A percentile compares a stretch with the other conserved stretches of the same genome.
Conservation (phyloP, 1,284 basidiomycete genomes). For the Tetrapyrgos nigripes region DNA sequence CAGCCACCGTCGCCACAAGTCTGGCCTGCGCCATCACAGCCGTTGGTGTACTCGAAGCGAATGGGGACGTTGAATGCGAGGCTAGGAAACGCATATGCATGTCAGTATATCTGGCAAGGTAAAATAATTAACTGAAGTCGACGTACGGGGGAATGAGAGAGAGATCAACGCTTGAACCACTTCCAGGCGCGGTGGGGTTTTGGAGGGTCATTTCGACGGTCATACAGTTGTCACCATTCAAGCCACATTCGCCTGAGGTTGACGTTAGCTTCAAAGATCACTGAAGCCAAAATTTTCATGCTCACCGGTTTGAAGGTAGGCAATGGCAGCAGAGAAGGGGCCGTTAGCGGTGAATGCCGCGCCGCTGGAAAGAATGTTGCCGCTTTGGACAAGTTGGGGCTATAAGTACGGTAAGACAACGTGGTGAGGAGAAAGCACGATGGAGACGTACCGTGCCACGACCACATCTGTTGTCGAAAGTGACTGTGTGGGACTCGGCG, state of each 20-base stretch:
- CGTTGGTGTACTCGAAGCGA: constrained; percentile 2
- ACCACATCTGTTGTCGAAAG: background rate
- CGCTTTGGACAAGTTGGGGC: background rate
- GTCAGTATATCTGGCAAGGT: background rate
- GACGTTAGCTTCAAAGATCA: too few relatives aligned
- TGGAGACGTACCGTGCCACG: background rate
- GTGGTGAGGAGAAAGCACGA: background rate
- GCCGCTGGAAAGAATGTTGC: background rate
- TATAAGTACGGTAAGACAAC: background rate
- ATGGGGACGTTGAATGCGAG: constrained; percentile 2
- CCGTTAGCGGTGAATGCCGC: background rate
- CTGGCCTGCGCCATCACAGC: constrained; percentile 3
- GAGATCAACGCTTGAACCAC: constrained; percentile 4
- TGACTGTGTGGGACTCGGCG: constrained; percentile 5
- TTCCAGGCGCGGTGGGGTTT: constrained; percentile 5
- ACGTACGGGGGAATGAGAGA: constrained; percentile 9
- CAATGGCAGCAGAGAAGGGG: constrained; percentile 1
- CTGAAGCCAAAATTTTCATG: too few relatives aligned
- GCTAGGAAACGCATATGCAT: background rate
- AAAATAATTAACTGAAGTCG: background rate
- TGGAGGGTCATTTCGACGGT: constrained; percentile 38
- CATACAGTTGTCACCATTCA: constrained; percentile 53
- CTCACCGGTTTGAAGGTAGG: background rate
- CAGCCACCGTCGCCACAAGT: constrained; percentile 2
- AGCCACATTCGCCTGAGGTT: constrained; percentile 36